Conservation (phyloP, 495 filamentous ascomycete genomes). For the Aspergillus ostianus region DNA sequence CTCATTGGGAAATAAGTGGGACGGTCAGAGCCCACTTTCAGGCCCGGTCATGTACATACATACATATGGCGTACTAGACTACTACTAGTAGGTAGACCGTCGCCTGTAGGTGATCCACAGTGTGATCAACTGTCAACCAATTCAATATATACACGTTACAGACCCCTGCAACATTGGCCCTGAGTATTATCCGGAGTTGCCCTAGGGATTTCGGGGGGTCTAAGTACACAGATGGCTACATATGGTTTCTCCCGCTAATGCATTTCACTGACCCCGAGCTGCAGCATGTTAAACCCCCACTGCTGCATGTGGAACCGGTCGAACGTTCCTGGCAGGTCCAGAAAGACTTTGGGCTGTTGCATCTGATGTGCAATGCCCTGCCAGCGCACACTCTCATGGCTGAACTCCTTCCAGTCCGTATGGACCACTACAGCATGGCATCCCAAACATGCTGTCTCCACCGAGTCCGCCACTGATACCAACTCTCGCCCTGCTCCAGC, state of each 20-base stretch:
- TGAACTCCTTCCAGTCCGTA: conserved; percentile 12
- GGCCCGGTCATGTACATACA: too few relatives aligned
- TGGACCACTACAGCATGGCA: conserved; percentile 14
- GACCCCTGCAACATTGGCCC: too few relatives aligned
- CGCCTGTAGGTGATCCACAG: too few relatives aligned
- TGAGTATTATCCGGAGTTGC: too few relatives aligned
- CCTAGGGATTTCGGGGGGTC: too few relatives aligned
- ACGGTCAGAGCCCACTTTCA: too few relatives aligned
- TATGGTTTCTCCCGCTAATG: not conserved
- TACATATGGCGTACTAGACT: too few relatives aligned
- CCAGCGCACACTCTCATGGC: conserved; percentile 16
- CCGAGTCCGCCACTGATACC: conserved; percentile 9
- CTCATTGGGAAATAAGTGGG: too few relatives aligned
- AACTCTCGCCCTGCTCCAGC: conserved; percentile 1
- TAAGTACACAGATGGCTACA: not conserved
- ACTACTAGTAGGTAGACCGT: too few relatives aligned
- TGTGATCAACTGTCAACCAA: too few relatives aligned
- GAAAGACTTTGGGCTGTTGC: conserved; percentile 7
- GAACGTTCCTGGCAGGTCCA: conserved; percentile 10
- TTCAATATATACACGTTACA: too few relatives aligned
- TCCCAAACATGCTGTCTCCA: conserved; percentile 16
- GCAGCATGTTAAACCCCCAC: conserved; percentile 14
- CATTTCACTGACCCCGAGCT: conserved; percentile 7
- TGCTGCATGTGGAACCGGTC: conserved; percentile 18
- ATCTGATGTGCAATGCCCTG: conserved; percentile 12